Percentiles rank a stretch among this genome's conserved stretches.
Conservation (phyloP, 2,329 filamentous ascomycete genomes). For the Aspergillus sp. region DNA sequence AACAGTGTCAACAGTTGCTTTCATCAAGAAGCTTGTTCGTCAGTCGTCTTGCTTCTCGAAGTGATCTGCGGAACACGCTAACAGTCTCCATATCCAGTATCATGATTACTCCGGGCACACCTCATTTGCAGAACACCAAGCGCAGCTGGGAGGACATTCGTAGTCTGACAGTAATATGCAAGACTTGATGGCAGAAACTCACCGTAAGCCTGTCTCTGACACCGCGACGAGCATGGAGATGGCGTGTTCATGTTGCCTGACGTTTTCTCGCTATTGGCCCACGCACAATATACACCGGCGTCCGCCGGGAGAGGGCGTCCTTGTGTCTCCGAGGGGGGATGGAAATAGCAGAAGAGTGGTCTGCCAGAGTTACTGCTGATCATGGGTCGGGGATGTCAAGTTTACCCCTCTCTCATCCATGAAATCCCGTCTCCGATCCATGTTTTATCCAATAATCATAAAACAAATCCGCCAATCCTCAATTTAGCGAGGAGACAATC, state of each 20-base stretch:
- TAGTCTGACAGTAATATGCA: background rate
- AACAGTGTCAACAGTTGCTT: too few species aligned
- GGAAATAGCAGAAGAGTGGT: background rate
- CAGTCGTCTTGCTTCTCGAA: background rate
- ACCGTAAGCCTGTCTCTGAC: background rate
- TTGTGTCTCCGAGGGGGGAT: slow-evolving; percentile 8
- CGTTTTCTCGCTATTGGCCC: slow-evolving; percentile 15
- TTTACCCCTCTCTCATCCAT: slow-evolving; percentile 9
- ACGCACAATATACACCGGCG: background rate
- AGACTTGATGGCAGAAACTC: background rate
- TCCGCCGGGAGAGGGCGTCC: slow-evolving; percentile 13
- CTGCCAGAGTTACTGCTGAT: background rate
- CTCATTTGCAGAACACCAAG: background rate
- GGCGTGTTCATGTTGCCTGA: slow-evolving; percentile 6
- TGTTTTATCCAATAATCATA: slow-evolving; percentile 1
- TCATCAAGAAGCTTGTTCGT: too few species aligned
- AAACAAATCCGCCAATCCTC: background rate
- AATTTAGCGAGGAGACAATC: background rate
- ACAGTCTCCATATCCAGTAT: background rate
- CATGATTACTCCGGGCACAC: background rate
- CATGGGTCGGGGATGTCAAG: slow-evolving; percentile 1
- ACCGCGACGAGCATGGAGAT: background rate
- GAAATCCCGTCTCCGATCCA: background rate
- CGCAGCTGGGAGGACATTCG: background rate
- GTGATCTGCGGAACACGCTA: background rate